Evolutionary conservation across 176 grass and related monocot genomes (phyloP), one percentile per base, ranked within the genome.

Genomic region (Hordeum marinum): DNA sequence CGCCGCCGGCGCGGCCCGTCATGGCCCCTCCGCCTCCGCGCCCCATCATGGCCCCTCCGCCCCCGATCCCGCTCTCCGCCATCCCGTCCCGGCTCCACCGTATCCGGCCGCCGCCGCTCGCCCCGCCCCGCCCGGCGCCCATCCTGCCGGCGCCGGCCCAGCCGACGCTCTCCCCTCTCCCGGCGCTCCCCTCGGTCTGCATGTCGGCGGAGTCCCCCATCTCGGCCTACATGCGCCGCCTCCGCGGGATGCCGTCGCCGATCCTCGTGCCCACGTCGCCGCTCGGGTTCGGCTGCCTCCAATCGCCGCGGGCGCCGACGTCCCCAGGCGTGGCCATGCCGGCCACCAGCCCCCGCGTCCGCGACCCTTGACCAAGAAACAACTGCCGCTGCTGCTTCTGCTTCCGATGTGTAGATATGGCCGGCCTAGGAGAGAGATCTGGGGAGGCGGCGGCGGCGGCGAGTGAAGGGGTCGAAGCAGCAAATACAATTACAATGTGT

Each of bases 201-300:
- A 81, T 92, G 81, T 87, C 96, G 5, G 96, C 90, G 0, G 96
- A 99, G 84, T 99, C 96, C 27, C 96, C 96, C 25, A 95, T 99
- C 81, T 99, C 96, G 25, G 91, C 93, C 50, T 99, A 99, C 90
- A 94, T 99, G 93, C 96, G 96, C 75, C 91, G 88, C 12, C 87
- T 94, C 75, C 96, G 89, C 31, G 87, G 77, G 83, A 82, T 73
- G 76, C 77, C 87, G 3, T 88, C 86, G 77, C 90, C 88, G 66
- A 83, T 90, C 80, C 80, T 83, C n/a, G 60, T 79, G 4, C 89
- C 90, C 3, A 89, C 87, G 8, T 92, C 89, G 83, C 90, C 93
- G 52, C 76, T 96, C 37, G 96, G 96, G 13, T 94, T 92, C 80
- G 91, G 96, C 6, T 99, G 96, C 78, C 82, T 94, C 20, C 84